These are phyloP conservation scores for Annona squamosa DNA, from an alignment of 164 flowering plant species.

Conservation along the genomic window DNA sequence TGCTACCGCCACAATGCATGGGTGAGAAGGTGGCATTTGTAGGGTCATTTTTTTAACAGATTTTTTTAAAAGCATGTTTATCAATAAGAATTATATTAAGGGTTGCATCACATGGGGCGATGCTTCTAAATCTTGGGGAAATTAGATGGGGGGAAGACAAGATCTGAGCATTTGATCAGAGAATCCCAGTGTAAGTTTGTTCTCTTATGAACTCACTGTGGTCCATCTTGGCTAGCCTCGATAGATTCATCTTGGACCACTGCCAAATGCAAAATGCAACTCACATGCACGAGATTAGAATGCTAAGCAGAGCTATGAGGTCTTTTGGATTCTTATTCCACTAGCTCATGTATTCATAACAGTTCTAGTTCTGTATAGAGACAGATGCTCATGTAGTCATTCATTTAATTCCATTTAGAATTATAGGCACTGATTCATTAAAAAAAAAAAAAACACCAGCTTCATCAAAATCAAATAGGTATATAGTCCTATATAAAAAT, in stretches of 20 bases:
- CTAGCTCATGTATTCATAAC: not conserved
- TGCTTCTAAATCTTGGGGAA: slow-evolving; percentile 14
- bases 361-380: not conserved
- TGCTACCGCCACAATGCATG: slow-evolving; percentile 11
- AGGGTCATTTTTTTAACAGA: not conserved
- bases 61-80: not conserved
- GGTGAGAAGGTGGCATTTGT: slow-evolving; percentile 5
- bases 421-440: too few relatives aligned
- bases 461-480: too few relatives aligned
- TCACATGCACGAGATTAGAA: not conserved
- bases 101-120: slow-evolving; percentile 25
- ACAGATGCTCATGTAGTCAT: too few relatives aligned
- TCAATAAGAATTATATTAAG: not conserved
- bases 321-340: not conserved
- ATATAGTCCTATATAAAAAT: too few relatives aligned
- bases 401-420: too few relatives aligned
- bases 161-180: slow-evolving; percentile 16
- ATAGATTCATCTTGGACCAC: slow-evolving; percentile 1
- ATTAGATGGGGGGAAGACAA: slow-evolving; percentile 6
- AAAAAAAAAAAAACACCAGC: too few relatives aligned
- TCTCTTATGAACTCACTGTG: slow-evolving; percentile 13
- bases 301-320: not conserved
- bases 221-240: slow-evolving; percentile 3
- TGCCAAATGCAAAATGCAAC: slow-evolving; percentile 6
- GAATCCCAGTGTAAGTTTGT: slow-evolving; percentile 36